Conservation (phyloP, 805 yeast species). For the Suhomyces pyralidae region DNA sequence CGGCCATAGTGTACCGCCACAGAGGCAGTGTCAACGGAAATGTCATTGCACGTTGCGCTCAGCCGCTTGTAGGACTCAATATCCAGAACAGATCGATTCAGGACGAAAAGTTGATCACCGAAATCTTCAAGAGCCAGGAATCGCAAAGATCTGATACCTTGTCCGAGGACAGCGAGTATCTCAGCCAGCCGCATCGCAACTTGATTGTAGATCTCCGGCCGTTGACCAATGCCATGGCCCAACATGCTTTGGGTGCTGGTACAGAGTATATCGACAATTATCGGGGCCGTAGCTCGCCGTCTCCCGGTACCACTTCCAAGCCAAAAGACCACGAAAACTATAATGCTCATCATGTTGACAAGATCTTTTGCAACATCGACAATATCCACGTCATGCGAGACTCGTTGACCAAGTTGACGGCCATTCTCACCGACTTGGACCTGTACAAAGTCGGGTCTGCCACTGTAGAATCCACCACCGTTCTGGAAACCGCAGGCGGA, state of each 20-base stretch:
- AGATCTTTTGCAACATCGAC: constrained; percentile 85
- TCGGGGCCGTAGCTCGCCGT: constrained; percentile 28
- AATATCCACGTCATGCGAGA: constrained; percentile 96
- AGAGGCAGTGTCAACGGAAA: constrained; percentile 54
- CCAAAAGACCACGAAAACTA: constrained; percentile 4
- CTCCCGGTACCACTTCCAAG: not conserved
- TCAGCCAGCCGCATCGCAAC: constrained; percentile 44
- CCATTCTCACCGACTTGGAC: constrained; percentile 67
- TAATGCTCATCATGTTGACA: constrained; percentile 44
- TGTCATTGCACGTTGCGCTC: constrained; percentile 84
- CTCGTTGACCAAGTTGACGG: constrained; percentile 60
- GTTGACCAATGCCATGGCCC: constrained; percentile 91
- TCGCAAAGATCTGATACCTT: constrained; percentile 20
- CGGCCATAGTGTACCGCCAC: constrained; percentile 76
- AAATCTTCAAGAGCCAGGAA: constrained; percentile 64
- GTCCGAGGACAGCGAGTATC: constrained; percentile 19
- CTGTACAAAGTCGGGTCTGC: constrained; percentile 36
- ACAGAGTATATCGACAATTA: constrained; percentile 91
- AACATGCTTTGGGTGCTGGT: constrained; percentile 97
- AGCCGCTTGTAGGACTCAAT: constrained; percentile 88
- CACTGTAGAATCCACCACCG: not conserved
- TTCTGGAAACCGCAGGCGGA: constrained; percentile 1
- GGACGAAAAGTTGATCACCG: constrained; percentile 79
- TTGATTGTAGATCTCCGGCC: constrained; percentile 91
- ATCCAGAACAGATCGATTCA: constrained; percentile 79